Percentiles rank a stretch among this genome's conserved stretches.
Evolutionary conservation across 1,284 basidiomycete species (phyloP).

Genomic region (Phylloporus sp.): DNA sequence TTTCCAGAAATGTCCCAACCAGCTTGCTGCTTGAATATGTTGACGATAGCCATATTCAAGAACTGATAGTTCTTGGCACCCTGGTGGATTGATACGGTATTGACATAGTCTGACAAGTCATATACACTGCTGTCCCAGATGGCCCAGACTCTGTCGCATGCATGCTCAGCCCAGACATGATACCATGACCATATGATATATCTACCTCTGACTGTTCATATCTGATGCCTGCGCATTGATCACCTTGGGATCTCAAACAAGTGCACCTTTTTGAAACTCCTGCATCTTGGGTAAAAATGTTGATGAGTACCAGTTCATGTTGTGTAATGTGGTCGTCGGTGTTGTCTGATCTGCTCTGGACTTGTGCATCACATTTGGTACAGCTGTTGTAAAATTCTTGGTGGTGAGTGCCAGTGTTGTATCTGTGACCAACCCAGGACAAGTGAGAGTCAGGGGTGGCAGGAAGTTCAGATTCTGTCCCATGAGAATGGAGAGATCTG

Average conservation of each 20-base stretch:
- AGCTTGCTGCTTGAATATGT: conserved; percentile 79
- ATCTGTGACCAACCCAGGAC: conserved; percentile 70
- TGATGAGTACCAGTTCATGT: conserved; percentile 81
- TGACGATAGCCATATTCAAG: conserved; percentile 65
- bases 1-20: conserved; percentile 84
- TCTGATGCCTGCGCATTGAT: conserved; percentile 57
- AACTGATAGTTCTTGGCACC: conserved; percentile 62
- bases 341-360: conserved; percentile 65
- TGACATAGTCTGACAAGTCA: conserved; percentile 90
- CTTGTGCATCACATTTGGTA: conserved; percentile 76
- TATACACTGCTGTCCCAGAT: conserved; percentile 78
- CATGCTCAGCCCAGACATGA: conserved; percentile 16
- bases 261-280: conserved; percentile 80
- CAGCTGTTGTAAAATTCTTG: conserved; percentile 72
- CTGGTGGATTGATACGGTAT: conserved; percentile 56
- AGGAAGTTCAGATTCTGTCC: conserved; percentile 95
- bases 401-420: conserved; percentile 51
- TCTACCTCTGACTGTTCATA: conserved; percentile 52
- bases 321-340: conserved; percentile 54
- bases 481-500: conserved; percentile 74
- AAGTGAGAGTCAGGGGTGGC: conserved; percentile 78
- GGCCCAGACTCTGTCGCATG: conserved; percentile 71
- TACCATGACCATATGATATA: background rate
- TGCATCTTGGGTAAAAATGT: conserved; percentile 79
- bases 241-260: conserved; percentile 66